phyloP scores from a whole-genome alignment of 345 rosid species.

The Lepidium africanum region DNA sequence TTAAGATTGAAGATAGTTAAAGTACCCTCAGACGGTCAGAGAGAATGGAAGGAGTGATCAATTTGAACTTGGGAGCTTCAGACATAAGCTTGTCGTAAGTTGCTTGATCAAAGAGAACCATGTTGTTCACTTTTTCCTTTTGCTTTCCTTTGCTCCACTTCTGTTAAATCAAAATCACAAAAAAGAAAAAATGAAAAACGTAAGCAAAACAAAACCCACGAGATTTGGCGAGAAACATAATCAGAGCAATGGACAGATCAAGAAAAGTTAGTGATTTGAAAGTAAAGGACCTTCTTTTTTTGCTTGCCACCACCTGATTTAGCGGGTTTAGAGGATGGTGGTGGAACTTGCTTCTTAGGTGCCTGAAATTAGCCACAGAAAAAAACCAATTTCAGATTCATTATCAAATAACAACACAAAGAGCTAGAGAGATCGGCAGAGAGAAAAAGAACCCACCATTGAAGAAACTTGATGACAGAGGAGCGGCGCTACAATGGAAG shows the following conservation, averaged over 20 bases:
- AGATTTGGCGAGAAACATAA: not conserved
- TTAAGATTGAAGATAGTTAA: not conserved
- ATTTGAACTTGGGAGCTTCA: constrained; percentile 44
- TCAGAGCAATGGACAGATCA: not conserved
- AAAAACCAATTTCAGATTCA: not conserved
- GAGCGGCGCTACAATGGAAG: not conserved
- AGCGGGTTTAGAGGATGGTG: constrained; percentile 29
- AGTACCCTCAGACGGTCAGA: constrained; percentile 38
- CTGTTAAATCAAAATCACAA: constrained; percentile 5
- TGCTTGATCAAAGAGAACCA: constrained; percentile 45
- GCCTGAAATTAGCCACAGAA: not conserved
- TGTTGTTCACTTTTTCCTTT: constrained; percentile 56
- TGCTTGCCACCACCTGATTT: constrained; percentile 27
- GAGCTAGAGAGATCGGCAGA: not conserved
- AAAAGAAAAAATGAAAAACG: not conserved
- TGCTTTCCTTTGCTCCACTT: constrained; percentile 56
- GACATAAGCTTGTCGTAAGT: constrained; percentile 42
- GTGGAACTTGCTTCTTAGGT: constrained; percentile 27
- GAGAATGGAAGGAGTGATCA: constrained; percentile 37
- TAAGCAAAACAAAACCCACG: not conserved
- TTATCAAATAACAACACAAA: not conserved
- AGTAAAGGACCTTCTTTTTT: constrained; percentile 19
- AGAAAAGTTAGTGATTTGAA: not conserved
- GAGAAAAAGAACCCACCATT: constrained; percentile 2
- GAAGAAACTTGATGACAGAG: not conserved